These are phyloP conservation scores for Pseudogymnoascus destructans DNA, from an alignment of 2,329 filamentous ascomycete species.

Conservation along the genomic window DNA sequence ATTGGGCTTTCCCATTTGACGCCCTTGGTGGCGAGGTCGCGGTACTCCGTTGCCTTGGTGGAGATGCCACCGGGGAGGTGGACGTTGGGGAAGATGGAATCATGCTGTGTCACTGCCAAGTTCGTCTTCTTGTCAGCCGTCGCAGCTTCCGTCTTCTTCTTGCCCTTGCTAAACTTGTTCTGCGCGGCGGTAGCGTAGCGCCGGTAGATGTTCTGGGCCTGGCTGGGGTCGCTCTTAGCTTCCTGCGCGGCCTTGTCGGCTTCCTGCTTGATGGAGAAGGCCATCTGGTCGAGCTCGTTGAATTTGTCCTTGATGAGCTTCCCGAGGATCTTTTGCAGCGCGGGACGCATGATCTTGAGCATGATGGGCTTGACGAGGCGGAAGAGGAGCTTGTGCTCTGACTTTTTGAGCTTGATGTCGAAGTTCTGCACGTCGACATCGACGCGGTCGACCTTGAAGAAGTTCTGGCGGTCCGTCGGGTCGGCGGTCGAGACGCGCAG, in stretches of 20 bases:
- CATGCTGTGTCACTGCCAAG: constrained; percentile 71
- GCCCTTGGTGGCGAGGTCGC: constrained; percentile 72
- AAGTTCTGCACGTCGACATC: constrained; percentile 70
- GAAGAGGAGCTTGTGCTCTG: constrained; percentile 88
- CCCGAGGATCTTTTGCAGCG: constrained; percentile 75
- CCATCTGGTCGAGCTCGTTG: constrained; percentile 56
- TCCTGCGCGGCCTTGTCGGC: constrained; percentile 60
- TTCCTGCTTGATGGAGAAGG: constrained; percentile 70
- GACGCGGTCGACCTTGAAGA: constrained; percentile 90
- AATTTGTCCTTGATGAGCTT: constrained; percentile 79
- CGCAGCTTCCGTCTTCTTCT: constrained; percentile 60
- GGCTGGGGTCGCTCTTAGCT: constrained; percentile 54
- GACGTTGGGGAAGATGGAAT: constrained; percentile 85
- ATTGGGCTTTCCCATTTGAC: constrained; percentile 91
- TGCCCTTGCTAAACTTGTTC: constrained; percentile 58
- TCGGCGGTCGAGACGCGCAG: constrained; percentile 76
- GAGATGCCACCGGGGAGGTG: constrained; percentile 78
- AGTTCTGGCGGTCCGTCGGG: constrained; percentile 60
- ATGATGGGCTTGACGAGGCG: constrained; percentile 74
- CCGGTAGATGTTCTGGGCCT: constrained; percentile 71
- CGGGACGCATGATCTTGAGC: constrained; percentile 71
- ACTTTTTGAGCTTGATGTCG: constrained; percentile 83
- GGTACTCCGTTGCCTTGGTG: constrained; percentile 88
- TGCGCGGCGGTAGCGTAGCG: constrained; percentile 69
- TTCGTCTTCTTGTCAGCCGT: constrained; percentile 66